Percentiles rank a stretch among this genome's conserved stretches.
phyloP scores from a whole-genome alignment of 805 yeast species.

The Yarrowia sp. region DNA sequence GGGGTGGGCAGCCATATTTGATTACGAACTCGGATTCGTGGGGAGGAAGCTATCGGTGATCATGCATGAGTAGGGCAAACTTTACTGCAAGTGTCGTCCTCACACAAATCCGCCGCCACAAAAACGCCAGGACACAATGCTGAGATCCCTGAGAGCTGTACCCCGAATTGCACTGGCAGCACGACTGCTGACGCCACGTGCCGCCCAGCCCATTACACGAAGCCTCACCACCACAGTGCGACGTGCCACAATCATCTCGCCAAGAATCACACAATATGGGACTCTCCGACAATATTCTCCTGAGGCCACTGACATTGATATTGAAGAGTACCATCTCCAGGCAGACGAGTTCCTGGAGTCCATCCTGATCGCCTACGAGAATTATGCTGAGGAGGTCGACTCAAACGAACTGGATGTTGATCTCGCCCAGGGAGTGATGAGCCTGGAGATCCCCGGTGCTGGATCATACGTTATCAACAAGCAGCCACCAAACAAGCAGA shows the following conservation, averaged over 20 bases:
- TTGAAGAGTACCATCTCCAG: conserved; percentile 54
- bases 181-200: no score
- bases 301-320: conserved; percentile 28
- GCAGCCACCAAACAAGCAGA: conserved; percentile 96
- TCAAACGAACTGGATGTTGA: conserved; percentile 69
- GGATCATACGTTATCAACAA: conserved; percentile 93
- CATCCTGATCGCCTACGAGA: conserved; percentile 65
- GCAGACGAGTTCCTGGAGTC: conserved; percentile 71
- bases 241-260: no score
- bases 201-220: no score
- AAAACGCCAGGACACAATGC: not conserved
- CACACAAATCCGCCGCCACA: no score
- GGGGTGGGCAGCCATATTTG: not conserved
- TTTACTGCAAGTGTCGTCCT: not conserved
- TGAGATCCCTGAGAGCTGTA: not conserved
- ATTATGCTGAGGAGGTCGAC: conserved; percentile 52
- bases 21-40: conserved; percentile 1
- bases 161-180: not conserved
- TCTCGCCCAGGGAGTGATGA: conserved; percentile 78
- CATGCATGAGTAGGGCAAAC: conserved; percentile 1
- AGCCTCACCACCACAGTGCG: no score
- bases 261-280: not conserved
- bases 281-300: not conserved
- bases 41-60: not conserved
- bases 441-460: conserved; percentile 61